Evolutionary conservation across 768 basidiomycete genomes (phyloP), one percentile per base, ranked within the genome.

Genomic region (Heimioporus sp.): DNA sequence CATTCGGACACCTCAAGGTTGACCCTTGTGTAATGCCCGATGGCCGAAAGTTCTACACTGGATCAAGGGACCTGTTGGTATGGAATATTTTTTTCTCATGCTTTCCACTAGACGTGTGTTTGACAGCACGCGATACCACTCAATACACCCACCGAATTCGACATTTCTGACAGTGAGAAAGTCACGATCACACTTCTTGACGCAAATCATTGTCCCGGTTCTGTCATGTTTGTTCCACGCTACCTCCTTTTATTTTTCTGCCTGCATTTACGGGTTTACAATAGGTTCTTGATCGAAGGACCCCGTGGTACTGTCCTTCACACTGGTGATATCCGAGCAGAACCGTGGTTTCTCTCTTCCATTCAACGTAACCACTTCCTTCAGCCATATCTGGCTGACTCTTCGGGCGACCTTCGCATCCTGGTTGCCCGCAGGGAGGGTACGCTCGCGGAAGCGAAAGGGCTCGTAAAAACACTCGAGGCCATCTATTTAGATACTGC

Each of bases 181-280:
- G 86, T 96, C 10, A 83, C 77, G 0, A 77, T 97, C 51, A 95
- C 92, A 0, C 76, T 89, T 10, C 68, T 97, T 9, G 90, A 95
- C 61, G 95, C 95, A 0, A 97, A 97, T 62, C 95, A 98, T 66
- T 97, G 94, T 65, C 95, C 92, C 11, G 95, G 95, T 0, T 87
- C 93, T 0, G 86, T 92, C 38, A 96, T 98, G 94, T 93, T 61
- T 24, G 83, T 70, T 28, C 17, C 17, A 35, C 11, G 2, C 10
- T 4, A 34, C 15, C 9, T 16, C 1, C 35, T 13, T 35, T 12
- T 13, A 5, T 5, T 47, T 30, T 34, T 38, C 9, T 34, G 0
- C 7, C 32, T 7, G 32, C 10, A 10, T 34, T 47, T 12, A 48
- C 38, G 15, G 2, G 5, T 57, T 10, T 30, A 12, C n/a, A 40